Base-by-base conservation (phyloP, 176 grass and related monocot genomes). In the Microstegium vimineum region DNA sequence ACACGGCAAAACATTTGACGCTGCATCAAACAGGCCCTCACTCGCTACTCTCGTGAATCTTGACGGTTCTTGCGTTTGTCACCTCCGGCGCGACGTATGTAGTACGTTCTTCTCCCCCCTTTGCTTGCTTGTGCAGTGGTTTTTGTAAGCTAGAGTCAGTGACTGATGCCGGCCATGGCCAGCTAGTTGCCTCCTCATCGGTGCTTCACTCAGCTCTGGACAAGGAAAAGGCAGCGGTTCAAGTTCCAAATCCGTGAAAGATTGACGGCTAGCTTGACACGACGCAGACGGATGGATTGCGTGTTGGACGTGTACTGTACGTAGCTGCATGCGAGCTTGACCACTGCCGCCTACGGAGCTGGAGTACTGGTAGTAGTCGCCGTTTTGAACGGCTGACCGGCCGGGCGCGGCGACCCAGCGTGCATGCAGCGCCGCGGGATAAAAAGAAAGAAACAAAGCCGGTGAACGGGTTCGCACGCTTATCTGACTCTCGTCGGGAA, bases 41-140 rank as follows among this genome's bases (percentile, higher is more conserved):
- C n/a, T n/a, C n/a, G n/a, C n/a, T 14, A 73, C 41, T 82, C 81
- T 52, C 70, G 71, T 83, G 81, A 83, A 34, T 17, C 76, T 79
- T 79, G 15, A 66, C 76, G 61, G 10, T 5, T 9, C 40, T 34
- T 11, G 61, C 62, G 42, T 47, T 67, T 67, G 77, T 47, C 76
- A 79, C 76, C 18, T 36, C 54, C 4, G 34, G 22, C 73, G 35
- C 35, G 27, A 31, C 59, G 23, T 27, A 18, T 5, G 40, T 2
- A 42, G 45, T 47, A 23, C 15, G 3, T n/a, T 26, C 46, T 33
- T 56, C 31, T 51, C 0, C 47, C n/a, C n/a, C 2, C 40, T 8
- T 18, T 1, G 23, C 1, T 4, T 1, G 25, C 26, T 13, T n/a
- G n/a, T n/a, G n/a, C n/a, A n/a, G n/a, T n/a, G n/a, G n/a, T n/a